Evolutionary conservation across 1,284 basidiomycete species (phyloP).

Genomic region (Anthracocystis walkeri): DNA sequence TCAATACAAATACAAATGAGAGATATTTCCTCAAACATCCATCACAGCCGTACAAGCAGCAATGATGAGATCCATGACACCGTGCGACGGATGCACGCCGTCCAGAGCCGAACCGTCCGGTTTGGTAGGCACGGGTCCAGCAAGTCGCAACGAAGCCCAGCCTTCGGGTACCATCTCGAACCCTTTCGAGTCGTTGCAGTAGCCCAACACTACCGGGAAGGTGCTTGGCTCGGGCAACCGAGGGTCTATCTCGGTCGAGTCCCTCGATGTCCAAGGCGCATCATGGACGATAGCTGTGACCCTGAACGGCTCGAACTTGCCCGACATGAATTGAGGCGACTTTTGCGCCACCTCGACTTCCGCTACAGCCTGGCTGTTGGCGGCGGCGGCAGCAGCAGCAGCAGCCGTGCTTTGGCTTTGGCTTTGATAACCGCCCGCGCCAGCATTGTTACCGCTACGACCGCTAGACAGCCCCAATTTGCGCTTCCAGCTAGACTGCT

Average conservation of each 20-base stretch:
- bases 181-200: slow-evolving; percentile 43
- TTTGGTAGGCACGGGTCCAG: slow-evolving; percentile 19
- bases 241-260: slow-evolving; percentile 16
- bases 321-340: slow-evolving; percentile 5
- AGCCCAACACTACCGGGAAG: slow-evolving; percentile 55
- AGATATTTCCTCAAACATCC: slow-evolving; percentile 35
- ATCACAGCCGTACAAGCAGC: slow-evolving; percentile 52
- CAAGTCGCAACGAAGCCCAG: slow-evolving; percentile 44
- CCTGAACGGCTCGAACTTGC: slow-evolving; percentile 34
- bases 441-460: background rate
- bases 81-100: slow-evolving; percentile 34
- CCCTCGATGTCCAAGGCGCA: slow-evolving; percentile 31
- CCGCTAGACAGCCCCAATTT: slow-evolving; percentile 31
- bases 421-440: background rate
- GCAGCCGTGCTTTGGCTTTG: no score
- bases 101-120: slow-evolving; percentile 16
- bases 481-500: slow-evolving; percentile 42
- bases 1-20: slow-evolving; percentile 1
- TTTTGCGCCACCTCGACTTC: background rate
- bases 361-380: background rate
- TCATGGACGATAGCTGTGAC: slow-evolving; percentile 49
- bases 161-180: slow-evolving; percentile 57
- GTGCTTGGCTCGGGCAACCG: slow-evolving; percentile 45
- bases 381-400: background rate
- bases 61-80: slow-evolving; percentile 52